Conservation (phyloP, 305 asterid species). For the Euphrasia arctica region DNA sequence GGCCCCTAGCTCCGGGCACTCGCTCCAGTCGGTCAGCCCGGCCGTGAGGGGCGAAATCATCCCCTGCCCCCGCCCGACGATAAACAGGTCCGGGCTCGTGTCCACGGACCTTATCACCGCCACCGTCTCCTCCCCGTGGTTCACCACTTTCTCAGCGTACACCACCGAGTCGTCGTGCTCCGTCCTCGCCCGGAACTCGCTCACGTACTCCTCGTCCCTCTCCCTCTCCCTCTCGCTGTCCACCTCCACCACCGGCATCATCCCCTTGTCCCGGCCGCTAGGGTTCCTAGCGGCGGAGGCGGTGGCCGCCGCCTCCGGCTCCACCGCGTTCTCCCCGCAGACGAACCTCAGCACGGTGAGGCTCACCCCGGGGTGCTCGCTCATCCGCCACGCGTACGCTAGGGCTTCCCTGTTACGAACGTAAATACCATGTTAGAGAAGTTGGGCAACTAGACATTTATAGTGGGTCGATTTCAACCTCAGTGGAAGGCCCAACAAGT, state of each 20-base stretch:
- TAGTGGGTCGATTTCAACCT: too few species aligned
- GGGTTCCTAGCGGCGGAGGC: neutral
- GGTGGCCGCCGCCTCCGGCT: neutral
- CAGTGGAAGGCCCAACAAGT: too few species aligned
- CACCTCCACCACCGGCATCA: slow-evolving; percentile 29
- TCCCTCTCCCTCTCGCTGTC: slow-evolving; percentile 50
- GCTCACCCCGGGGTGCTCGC: slow-evolving; percentile 56
- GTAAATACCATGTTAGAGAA: too few species aligned
- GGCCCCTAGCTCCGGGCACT: slow-evolving; percentile 90
- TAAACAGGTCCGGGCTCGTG: slow-evolving; percentile 53
- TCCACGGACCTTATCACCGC: slow-evolving; percentile 62
- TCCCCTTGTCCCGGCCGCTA: slow-evolving; percentile 25
- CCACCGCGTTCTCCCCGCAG: slow-evolving; percentile 34
- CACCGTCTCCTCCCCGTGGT: slow-evolving; percentile 78
- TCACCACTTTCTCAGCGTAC: slow-evolving; percentile 48
- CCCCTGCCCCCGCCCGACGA: slow-evolving; percentile 85
- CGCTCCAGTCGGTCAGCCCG: slow-evolving; percentile 93
- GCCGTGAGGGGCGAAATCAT: slow-evolving; percentile 59
- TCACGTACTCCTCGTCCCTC: slow-evolving; percentile 58
- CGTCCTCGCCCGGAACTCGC: slow-evolving; percentile 51
- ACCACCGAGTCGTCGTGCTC: slow-evolving; percentile 34
- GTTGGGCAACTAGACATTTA: too few species aligned
- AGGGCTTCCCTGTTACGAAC: slow-evolving; percentile 49
- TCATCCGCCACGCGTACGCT: slow-evolving; percentile 72
- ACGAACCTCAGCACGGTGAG: slow-evolving; percentile 62